These are phyloP conservation scores for Hanseniaspora singularis DNA, from an alignment of 805 yeast species.

Conservation along the genomic window DNA sequence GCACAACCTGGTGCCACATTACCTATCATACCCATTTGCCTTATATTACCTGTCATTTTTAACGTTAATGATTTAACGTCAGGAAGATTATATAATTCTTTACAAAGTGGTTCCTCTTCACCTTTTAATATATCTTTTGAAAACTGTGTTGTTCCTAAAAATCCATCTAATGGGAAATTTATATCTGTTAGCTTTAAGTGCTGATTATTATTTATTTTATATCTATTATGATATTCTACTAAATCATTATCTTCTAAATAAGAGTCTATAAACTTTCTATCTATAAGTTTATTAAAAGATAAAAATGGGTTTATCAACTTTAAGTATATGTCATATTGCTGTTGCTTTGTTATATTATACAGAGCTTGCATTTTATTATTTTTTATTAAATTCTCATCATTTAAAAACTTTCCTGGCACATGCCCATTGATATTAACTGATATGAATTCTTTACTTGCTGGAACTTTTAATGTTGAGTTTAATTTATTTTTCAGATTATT, in stretches of 20 bases:
- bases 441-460: constrained; percentile 37
- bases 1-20: constrained; percentile 63
- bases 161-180: constrained; percentile 11
- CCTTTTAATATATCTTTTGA: constrained; percentile 86
- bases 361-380: constrained; percentile 14
- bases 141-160: constrained; percentile 41
- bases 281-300: constrained; percentile 3
- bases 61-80: constrained; percentile 57
- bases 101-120: constrained; percentile 64
- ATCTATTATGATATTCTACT: constrained; percentile 14
- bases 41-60: constrained; percentile 66
- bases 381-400: constrained; percentile 21
- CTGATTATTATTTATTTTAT: constrained; percentile 3
- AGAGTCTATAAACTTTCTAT: constrained; percentile 8
- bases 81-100: constrained; percentile 71
- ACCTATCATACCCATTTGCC: constrained; percentile 84
- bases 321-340: constrained; percentile 6
- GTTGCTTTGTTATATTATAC: constrained; percentile 10
- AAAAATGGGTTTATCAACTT: constrained; percentile 8
- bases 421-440: constrained; percentile 22
- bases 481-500: constrained; percentile 58
- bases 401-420: constrained; percentile 15
- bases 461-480: constrained; percentile 56
- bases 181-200: constrained; percentile 9
- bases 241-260: constrained; percentile 11